phyloP scores from a whole-genome alignment of 2,329 filamentous ascomycete genomes.

The Blastomyces silverae region DNA sequence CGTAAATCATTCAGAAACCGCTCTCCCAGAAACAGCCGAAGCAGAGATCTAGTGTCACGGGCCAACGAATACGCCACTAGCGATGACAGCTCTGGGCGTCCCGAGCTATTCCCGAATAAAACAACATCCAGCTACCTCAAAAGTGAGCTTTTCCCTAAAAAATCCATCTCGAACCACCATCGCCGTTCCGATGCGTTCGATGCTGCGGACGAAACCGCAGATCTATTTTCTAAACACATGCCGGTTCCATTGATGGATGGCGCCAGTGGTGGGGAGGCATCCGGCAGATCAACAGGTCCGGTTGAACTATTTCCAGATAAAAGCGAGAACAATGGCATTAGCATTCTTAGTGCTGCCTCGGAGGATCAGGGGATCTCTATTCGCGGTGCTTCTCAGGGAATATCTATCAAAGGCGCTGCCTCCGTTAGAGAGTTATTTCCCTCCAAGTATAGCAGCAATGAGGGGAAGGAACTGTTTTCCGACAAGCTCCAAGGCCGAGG shows the following conservation, averaged over 20 bases:
- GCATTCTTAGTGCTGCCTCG: conserved; percentile 54
- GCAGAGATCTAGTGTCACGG: conserved; percentile 28
- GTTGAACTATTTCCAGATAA: conserved; percentile 39
- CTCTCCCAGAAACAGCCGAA: conserved; percentile 29
- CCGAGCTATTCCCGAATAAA: conserved; percentile 45
- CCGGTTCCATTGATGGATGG: conserved; percentile 47
- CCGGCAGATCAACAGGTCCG: neutral
- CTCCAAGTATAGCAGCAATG: conserved; percentile 51
- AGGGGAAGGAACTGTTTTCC: conserved; percentile 63
- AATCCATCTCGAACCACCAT: conserved; percentile 38
- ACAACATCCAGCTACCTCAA: conserved; percentile 39
- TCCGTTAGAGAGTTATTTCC: conserved; percentile 65
- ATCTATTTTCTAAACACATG: conserved; percentile 47
- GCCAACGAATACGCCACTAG: conserved; percentile 30
- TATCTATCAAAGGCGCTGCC: conserved; percentile 63
- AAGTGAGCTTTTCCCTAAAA: conserved; percentile 55
- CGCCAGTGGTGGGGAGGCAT: conserved; percentile 20
- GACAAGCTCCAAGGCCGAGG: conserved; percentile 54
- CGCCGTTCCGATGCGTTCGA: conserved; percentile 49
- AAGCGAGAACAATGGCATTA: conserved; percentile 38
- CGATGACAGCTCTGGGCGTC: conserved; percentile 34
- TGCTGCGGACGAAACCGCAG: conserved; percentile 49
- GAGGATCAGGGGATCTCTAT: conserved; percentile 36
- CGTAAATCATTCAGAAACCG: conserved; percentile 39
- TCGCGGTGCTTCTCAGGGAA: conserved; percentile 43